A percentile compares a stretch with the other conserved stretches of the same genome.
Conservation (phyloP, 2,329 filamentous ascomycete species). For the Bipolaris victoriae region DNA sequence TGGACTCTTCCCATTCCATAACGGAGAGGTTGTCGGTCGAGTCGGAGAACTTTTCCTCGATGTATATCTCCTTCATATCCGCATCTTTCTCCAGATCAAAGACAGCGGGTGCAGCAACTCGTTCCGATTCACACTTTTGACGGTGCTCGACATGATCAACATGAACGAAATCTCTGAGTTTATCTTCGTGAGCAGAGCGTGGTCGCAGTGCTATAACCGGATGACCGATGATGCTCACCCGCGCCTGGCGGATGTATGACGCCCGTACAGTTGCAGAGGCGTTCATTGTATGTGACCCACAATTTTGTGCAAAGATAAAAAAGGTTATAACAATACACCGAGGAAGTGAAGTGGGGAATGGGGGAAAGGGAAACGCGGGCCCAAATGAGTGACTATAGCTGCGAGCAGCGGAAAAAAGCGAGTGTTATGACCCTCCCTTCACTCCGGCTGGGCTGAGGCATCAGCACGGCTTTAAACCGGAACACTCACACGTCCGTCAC, state of each 20-base stretch:
- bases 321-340: background rate
- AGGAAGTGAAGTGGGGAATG: background rate
- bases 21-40: background rate
- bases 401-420: background rate
- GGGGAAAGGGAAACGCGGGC: background rate
- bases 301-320: no score
- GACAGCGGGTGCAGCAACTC: constrained; percentile 1
- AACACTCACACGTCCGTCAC: constrained; percentile 2
- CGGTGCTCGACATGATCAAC: constrained; percentile 32
- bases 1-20: constrained; percentile 8
- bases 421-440: background rate
- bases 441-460: background rate
- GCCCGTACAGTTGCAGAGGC: constrained; percentile 39
- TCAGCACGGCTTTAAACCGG: constrained; percentile 1
- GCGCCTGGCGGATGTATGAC: constrained; percentile 33
- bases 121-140: constrained; percentile 28
- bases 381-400: background rate
- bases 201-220: constrained; percentile 7
- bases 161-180: constrained; percentile 26
- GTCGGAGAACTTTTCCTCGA: constrained; percentile 1
- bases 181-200: constrained; percentile 26
- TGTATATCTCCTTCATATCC: background rate
- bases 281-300: constrained; percentile 28
- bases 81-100: constrained; percentile 10
- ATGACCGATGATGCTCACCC: constrained; percentile 24